Evolutionary conservation across 495 filamentous ascomycete genomes (phyloP).

Genomic region (Annulohypoxylon bovei): DNA sequence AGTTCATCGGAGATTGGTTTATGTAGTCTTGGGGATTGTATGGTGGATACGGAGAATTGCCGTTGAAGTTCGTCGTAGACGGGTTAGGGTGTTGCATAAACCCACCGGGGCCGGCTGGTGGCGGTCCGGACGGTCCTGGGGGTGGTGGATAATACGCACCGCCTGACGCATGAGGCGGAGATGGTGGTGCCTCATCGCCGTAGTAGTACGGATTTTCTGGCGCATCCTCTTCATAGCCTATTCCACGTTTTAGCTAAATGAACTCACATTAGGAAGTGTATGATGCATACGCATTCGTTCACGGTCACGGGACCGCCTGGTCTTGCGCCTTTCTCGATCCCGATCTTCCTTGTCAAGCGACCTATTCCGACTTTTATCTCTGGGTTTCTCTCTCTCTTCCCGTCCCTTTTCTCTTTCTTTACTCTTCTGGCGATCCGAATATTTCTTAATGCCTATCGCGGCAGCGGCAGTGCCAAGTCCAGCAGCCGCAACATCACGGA

Average conservation of each 20-base stretch:
- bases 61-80: slow-evolving; percentile 48
- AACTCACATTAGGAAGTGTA: not conserved
- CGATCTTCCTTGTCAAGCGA: slow-evolving; percentile 28
- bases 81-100: slow-evolving; percentile 56
- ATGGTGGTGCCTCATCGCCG: slow-evolving; percentile 50
- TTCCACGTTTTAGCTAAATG: slow-evolving; percentile 25
- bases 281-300: slow-evolving; percentile 55
- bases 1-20: slow-evolving; percentile 40
- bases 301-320: slow-evolving; percentile 47
- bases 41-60: slow-evolving; percentile 45
- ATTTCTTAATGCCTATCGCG: slow-evolving; percentile 81
- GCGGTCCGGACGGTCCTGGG: slow-evolving; percentile 24
- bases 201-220: slow-evolving; percentile 51
- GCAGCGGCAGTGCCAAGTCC: slow-evolving; percentile 77
- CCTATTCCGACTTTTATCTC: slow-evolving; percentile 43
- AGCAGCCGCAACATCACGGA: slow-evolving; percentile 72
- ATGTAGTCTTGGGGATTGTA: slow-evolving; percentile 53
- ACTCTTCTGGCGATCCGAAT: slow-evolving; percentile 52
- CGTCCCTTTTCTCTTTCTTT: slow-evolving; percentile 45
- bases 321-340: slow-evolving; percentile 36
- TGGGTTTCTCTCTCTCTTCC: slow-evolving; percentile 42
- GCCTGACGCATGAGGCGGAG: slow-evolving; percentile 63
- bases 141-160: slow-evolving; percentile 58
- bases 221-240: slow-evolving; percentile 56
- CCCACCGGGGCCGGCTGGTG: slow-evolving; percentile 35